Evolutionary conservation across 129 eudicot species (phyloP), one percentile per base, ranked within the genome.

Genomic region (Chrysanthemum seticuspe): DNA sequence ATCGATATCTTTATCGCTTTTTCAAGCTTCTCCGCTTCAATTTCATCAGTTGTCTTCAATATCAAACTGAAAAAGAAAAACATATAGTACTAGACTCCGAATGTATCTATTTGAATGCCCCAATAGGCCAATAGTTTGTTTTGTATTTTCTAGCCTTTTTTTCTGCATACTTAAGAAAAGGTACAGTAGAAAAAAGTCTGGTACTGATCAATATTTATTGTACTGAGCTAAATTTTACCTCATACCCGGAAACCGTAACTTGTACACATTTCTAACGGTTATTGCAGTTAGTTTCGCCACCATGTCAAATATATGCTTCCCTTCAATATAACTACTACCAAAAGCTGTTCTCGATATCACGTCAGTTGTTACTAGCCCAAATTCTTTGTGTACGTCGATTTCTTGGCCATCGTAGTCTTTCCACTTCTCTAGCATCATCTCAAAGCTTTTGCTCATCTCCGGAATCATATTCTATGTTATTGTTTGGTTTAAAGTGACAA

Each of bases 321-420:
- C 97, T 71, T 87, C 91, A 8, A 80, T 47, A 29, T 76, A 83
- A 70, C 89, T 85, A 56, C 89, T 83, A 13, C 93, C 89, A 76
- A 90, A 90, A 51, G 96, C 93, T 5, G 93, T 90, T 72, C 84
- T 87, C 3, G 97, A 87, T 60, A 90, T 90, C 62, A 90, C 94
- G 63, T 85, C 91, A 14, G 97, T 83, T 49, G 97, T 90, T 34
- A 85, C 76, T 2, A 75, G n/a, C 63, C 86, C 84, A 23, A 90
- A 87, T 50, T 85, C 96, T 62, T 85, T 81, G 51, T 72, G 83
- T 72, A 87, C 84, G 23, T 87, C 93, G 16, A 90, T 80, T 76
- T 90, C 94, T 53, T 81, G 65, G 0, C 94, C 94, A 61, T 72
- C 86, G 8, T 64, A 62, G 10, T 71, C 60, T 72, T 74, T 73